These are phyloP conservation scores for Porodaedalea pini DNA, from an alignment of 1,284 basidiomycete genomes.

Conservation along the genomic window DNA sequence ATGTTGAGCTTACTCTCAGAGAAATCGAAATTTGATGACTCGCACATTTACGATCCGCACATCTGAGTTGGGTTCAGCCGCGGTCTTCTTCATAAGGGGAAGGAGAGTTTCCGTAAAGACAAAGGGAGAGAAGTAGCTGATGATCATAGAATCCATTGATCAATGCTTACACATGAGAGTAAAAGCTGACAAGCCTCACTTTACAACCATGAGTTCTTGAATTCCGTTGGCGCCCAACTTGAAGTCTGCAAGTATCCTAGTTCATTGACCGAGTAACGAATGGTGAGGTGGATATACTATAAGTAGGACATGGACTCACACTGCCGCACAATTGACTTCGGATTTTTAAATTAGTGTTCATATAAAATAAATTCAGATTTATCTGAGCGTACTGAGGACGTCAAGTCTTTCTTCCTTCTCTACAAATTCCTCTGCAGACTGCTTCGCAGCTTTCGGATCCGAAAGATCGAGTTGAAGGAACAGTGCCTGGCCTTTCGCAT, in stretches of 20 bases:
- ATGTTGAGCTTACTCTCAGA: too few species aligned
- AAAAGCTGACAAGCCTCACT: slow-evolving; percentile 23
- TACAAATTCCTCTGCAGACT: slow-evolving; percentile 27
- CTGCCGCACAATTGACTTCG: slow-evolving; percentile 28
- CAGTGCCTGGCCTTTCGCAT: slow-evolving; percentile 23
- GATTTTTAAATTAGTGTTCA: background rate
- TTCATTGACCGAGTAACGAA: background rate
- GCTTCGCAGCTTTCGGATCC: slow-evolving; percentile 22
- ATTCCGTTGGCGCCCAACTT: slow-evolving; percentile 21
- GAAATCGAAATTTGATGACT: too few species aligned
- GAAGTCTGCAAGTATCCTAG: slow-evolving; percentile 11
- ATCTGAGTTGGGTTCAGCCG: slow-evolving; percentile 26
- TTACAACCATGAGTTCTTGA: slow-evolving; percentile 28
- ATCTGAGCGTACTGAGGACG: slow-evolving; percentile 25
- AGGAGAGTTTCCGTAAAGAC: slow-evolving; percentile 32
- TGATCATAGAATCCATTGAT: background rate
- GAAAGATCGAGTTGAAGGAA: slow-evolving; percentile 27
- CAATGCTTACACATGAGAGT: background rate
- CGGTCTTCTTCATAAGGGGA: slow-evolving; percentile 30
- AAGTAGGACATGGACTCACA: slow-evolving; percentile 20
- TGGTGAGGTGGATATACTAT: background rate
- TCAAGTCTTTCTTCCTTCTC: slow-evolving; percentile 27
- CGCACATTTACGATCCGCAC: slow-evolving; percentile 34
- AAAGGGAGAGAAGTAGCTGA: slow-evolving; percentile 32
- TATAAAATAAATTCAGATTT: background rate